Conservation (phyloP, 164 flowering plant genomes). For the Malania oleifera region DNA sequence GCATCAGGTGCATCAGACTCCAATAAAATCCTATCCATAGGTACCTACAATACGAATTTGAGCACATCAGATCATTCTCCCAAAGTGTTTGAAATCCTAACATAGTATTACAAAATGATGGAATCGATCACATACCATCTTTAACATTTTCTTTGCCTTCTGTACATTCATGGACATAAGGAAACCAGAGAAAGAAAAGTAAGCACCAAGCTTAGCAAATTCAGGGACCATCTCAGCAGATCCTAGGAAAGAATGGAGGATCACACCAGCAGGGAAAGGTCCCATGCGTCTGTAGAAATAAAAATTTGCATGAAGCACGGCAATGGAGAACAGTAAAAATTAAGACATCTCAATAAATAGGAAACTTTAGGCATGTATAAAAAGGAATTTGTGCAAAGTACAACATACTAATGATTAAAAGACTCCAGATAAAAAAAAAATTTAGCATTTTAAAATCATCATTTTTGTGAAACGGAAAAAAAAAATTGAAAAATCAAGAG, state of each 20-base stretch:
- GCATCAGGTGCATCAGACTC: conserved; percentile 99
- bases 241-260: conserved; percentile 91
- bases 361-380: too few species aligned
- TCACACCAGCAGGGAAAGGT: conserved; percentile 85
- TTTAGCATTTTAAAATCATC: too few species aligned
- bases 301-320: neutral
- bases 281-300: conserved; percentile 42
- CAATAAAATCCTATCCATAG: conserved; percentile 66
- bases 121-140: conserved; percentile 33
- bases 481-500: too few species aligned
- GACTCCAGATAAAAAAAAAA: too few species aligned
- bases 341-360: neutral
- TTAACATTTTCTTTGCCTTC: conserved; percentile 86
- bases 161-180: conserved; percentile 65
- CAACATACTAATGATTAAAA: too few species aligned
- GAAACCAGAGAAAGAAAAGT: conserved; percentile 92
- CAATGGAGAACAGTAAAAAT: neutral
- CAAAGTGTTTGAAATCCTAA: neutral
- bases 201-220: conserved; percentile 83
- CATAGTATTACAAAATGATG: neutral
- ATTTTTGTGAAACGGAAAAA: too few species aligned
- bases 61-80: neutral
- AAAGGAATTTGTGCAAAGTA: too few species aligned
- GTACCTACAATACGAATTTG: conserved; percentile 37
- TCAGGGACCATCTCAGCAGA: conserved; percentile 96